Evolutionary conservation across 2,329 filamentous ascomycete species (phyloP).

Genomic region (Xylaria sp.): DNA sequence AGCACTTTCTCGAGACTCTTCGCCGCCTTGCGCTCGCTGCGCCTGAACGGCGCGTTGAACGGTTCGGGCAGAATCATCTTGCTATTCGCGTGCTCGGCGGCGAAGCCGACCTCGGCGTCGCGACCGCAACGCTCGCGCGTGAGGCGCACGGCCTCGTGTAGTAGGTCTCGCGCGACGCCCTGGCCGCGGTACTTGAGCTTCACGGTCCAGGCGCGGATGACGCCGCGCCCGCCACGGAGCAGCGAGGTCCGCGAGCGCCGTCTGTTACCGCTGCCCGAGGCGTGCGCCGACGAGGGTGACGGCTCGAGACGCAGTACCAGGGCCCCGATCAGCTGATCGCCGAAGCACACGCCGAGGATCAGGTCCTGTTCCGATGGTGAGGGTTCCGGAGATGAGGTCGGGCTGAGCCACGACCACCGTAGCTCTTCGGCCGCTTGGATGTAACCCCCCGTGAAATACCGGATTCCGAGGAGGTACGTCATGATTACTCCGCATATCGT

Average conservation of each 20-base stretch:
- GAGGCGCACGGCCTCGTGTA: constrained; percentile 77
- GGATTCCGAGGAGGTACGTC: constrained; percentile 70
- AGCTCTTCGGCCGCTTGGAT: constrained; percentile 70
- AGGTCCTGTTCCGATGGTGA: constrained; percentile 60
- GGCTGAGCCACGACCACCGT: constrained; percentile 69
- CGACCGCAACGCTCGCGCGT: constrained; percentile 76
- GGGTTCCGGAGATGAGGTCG: constrained; percentile 41
- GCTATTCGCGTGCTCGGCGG: constrained; percentile 81
- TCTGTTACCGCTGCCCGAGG: constrained; percentile 26
- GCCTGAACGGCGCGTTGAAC: constrained; percentile 71
- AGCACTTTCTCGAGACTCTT: constrained; percentile 64
- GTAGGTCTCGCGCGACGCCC: constrained; percentile 77
- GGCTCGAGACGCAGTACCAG: constrained; percentile 74
- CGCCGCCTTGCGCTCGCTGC: constrained; percentile 68
- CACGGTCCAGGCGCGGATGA: constrained; percentile 87
- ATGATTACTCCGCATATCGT: constrained; percentile 71
- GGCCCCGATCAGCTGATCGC: constrained; percentile 75
- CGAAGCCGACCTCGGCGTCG: constrained; percentile 76
- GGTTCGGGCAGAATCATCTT: constrained; percentile 69
- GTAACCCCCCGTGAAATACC: constrained; percentile 71
- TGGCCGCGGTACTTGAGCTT: constrained; percentile 73
- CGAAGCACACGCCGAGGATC: constrained; percentile 74
- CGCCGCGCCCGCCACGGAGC: constrained; percentile 70
- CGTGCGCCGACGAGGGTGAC: constrained; percentile 37
- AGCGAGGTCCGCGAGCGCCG: constrained; percentile 50